Base-by-base conservation (phyloP, 768 basidiomycete genomes). In the Dioszegia hungarica region DNA sequence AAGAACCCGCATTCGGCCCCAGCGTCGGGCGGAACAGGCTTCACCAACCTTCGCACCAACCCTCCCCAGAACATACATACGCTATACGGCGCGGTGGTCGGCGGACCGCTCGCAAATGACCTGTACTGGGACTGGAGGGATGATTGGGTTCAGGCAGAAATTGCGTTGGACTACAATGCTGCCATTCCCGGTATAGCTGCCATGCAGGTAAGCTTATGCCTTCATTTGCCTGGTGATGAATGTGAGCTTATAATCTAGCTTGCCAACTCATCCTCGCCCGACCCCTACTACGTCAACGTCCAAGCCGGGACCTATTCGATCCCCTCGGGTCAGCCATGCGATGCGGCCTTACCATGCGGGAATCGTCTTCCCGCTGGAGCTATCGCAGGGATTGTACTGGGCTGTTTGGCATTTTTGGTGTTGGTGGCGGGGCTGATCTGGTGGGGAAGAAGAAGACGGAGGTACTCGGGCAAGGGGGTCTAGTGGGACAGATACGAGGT, bases 81-180 rank as follows among this genome's bases (percentile, higher is more conserved):
- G 1, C 76, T 95, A 9, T 93, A 91, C 67, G 92, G 92, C 28
- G 91, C 86, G 22, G 83, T 92, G 25, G 82, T 94, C 14, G 93
- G 93, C 40, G 93, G 92, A 28, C 92, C 92, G 0, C 83, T 88
- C 67, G 79, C 79, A 56, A 79, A 82, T 24, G 92, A 89, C 70
- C 79, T 80, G 24, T 95, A 82, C 77, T 93, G 82, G 72, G 88
- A 95, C 68, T 85, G 90, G 58, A 84, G 93, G 36, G 85, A 82
- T 55, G 90, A 94, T 72, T 94, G 90, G 88, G 86, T 86, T 0
- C 82, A 94, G 77, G 87, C 85, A 17, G 92, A 95, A 82, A 86
- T 87, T 28, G 77, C 71, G 29, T 39, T 70, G 44, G 92, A 95
- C 70, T 92, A 91, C 74, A 89, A 88, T 62, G 89, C 90, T 0